Evolutionary conservation across 2,329 filamentous ascomycete genomes (phyloP).

Genomic region (Neurospora crassa): DNA sequence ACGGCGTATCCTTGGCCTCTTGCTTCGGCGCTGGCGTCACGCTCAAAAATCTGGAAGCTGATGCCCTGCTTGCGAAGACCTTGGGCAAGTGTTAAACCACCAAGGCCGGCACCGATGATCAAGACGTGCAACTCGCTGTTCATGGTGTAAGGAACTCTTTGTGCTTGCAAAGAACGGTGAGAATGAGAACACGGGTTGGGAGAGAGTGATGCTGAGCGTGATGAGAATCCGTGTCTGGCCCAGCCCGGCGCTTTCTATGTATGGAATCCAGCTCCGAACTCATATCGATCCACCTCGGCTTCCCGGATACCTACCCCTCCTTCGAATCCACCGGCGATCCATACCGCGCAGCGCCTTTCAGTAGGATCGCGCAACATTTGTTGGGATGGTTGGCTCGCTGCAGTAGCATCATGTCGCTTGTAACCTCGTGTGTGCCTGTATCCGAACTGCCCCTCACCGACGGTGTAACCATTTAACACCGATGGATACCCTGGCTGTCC

Average conservation of each 20-base stretch:
- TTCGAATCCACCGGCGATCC: background rate
- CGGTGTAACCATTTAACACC: background rate
- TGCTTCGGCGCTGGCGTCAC: conserved; percentile 20
- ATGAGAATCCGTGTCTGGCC: background rate
- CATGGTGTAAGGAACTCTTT: background rate
- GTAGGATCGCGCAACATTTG: background rate
- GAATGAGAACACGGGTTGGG: background rate
- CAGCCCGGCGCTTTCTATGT: background rate
- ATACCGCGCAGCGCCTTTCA: background rate
- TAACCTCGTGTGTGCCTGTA: background rate
- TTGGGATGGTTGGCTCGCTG: background rate
- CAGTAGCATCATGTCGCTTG: background rate
- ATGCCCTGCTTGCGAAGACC: conserved; percentile 24
- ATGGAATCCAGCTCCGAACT: background rate
- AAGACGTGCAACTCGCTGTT: conserved; percentile 19
- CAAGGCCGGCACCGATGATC: conserved; percentile 33
- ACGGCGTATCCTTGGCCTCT: conserved; percentile 23
- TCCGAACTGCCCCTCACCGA: background rate
- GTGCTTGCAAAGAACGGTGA: background rate
- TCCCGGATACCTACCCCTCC: background rate
- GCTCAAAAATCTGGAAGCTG: conserved; percentile 29
- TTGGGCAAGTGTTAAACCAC: conserved; percentile 32
- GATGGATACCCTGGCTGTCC: background rate
- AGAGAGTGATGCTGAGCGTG: background rate
- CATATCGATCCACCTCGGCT: background rate